Percentiles rank a stretch among this genome's conserved stretches.
Evolutionary conservation across 1,139 yeast species (phyloP).

Genomic region (Hansenula sp.): DNA sequence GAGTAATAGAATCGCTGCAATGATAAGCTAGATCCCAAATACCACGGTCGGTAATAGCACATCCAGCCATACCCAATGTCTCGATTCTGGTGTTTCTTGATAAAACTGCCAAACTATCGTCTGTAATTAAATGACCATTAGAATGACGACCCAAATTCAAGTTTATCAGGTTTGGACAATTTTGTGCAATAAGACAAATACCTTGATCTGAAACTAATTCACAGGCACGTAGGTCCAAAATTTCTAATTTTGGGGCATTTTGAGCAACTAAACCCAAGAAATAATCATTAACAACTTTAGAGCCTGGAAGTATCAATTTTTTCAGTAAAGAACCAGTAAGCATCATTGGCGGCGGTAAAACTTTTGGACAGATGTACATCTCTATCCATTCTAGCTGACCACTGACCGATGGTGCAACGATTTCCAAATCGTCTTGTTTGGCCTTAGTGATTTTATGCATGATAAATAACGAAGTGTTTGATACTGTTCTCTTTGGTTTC

Average conservation of each 20-base stretch:
- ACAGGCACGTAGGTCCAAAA: slow-evolving; percentile 82
- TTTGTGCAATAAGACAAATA: slow-evolving; percentile 55
- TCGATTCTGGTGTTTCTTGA: slow-evolving; percentile 49
- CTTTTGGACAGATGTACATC: slow-evolving; percentile 76
- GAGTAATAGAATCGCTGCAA: slow-evolving; percentile 52
- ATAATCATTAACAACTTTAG: slow-evolving; percentile 58
- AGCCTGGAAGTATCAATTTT: slow-evolving; percentile 72
- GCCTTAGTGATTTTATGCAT: slow-evolving; percentile 45
- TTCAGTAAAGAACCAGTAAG: slow-evolving; percentile 43
- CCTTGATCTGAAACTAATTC: slow-evolving; percentile 76
- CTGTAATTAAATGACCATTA: slow-evolving; percentile 67
- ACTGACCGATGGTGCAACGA: slow-evolving; percentile 35
- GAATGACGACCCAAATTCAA: slow-evolving; percentile 81
- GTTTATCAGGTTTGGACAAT: slow-evolving; percentile 51
- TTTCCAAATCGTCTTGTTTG: slow-evolving; percentile 40
- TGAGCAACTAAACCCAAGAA: slow-evolving; percentile 49
- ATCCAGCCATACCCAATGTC: slow-evolving; percentile 89
- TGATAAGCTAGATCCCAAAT: slow-evolving; percentile 75
- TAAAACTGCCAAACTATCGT: slow-evolving; percentile 57
- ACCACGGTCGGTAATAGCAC: slow-evolving; percentile 69
- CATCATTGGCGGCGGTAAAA: slow-evolving; percentile 50
- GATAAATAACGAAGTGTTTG: slow-evolving; percentile 38
- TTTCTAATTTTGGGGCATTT: slow-evolving; percentile 55
- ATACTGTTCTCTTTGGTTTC: slow-evolving; percentile 20
- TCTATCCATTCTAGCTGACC: slow-evolving; percentile 63